phyloP scores from a whole-genome alignment of 108 stramenopile genomes.

The Pinguiococcus pyrenoidosus region DNA sequence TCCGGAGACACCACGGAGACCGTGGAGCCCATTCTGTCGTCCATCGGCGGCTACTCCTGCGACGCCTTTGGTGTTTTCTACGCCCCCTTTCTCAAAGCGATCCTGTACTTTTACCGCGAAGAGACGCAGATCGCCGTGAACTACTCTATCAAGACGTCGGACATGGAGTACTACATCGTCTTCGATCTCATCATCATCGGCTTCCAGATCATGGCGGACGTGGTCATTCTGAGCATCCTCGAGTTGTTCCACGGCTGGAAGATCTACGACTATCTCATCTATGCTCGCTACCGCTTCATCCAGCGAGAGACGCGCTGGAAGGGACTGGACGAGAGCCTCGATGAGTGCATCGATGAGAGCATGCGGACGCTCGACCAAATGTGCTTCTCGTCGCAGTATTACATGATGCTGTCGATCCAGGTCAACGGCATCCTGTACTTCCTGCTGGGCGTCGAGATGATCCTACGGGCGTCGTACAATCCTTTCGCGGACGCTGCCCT shows the following conservation, averaged over 20 bases:
- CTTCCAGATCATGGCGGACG: conserved; percentile 51
- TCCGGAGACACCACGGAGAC: conserved; percentile 50
- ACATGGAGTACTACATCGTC: conserved; percentile 61
- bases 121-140: conserved; percentile 49
- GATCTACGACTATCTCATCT: conserved; percentile 61
- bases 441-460: conserved; percentile 56
- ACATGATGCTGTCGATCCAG: conserved; percentile 58
- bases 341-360: conserved; percentile 62
- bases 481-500: conserved; percentile 57
- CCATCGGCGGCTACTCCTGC: conserved; percentile 46
- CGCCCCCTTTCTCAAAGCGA: conserved; percentile 47
- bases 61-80: conserved; percentile 49
- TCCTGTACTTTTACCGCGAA: conserved; percentile 52
- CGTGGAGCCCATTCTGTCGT: conserved; percentile 59
- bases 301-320: conserved; percentile 64
- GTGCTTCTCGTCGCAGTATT: conserved; percentile 68
- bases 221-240: conserved; percentile 49
- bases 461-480: conserved; percentile 53
- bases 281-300: conserved; percentile 48
- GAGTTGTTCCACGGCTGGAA: conserved; percentile 73
- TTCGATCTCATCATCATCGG: conserved; percentile 46
- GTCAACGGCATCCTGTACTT: conserved; percentile 57
- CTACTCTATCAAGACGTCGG: conserved; percentile 58
- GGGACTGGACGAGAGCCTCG: conserved; percentile 50
- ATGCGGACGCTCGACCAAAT: conserved; percentile 56